Conservation (phyloP, 2,329 filamentous ascomycete species). For the Cladosporium sp. region DNA sequence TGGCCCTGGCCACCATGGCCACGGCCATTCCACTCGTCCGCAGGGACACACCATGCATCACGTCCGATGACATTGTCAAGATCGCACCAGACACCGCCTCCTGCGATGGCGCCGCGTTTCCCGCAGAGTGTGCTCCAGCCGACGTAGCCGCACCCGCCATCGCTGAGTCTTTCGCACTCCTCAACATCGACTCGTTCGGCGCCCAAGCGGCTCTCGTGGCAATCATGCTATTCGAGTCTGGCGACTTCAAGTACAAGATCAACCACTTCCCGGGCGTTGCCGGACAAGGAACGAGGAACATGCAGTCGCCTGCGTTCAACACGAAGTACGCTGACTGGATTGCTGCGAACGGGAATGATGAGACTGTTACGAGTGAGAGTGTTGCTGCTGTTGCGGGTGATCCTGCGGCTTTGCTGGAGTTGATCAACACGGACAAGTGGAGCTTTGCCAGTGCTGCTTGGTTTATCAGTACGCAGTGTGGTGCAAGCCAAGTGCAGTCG, state of each 20-base stretch:
- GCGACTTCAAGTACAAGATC: slow-evolving; percentile 65
- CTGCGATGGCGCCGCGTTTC: slow-evolving; percentile 47
- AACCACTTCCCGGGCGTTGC: slow-evolving; percentile 59
- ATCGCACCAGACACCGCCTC: slow-evolving; percentile 56
- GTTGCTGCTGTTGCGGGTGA: slow-evolving; percentile 23
- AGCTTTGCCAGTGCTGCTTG: slow-evolving; percentile 59
- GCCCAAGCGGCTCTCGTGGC: slow-evolving; percentile 68
- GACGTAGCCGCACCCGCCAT: slow-evolving; percentile 57
- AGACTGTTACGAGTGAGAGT: slow-evolving; percentile 21
- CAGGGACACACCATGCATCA: slow-evolving; percentile 14
- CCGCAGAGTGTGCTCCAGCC: slow-evolving; percentile 64
- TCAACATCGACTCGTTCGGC: slow-evolving; percentile 51
- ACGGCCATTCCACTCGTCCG: neutral
- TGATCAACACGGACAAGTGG: slow-evolving; percentile 49
- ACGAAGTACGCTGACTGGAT: slow-evolving; percentile 52
- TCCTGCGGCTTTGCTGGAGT: slow-evolving; percentile 44
- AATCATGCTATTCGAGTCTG: slow-evolving; percentile 68
- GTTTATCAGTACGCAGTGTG: slow-evolving; percentile 57
- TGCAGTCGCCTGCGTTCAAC: slow-evolving; percentile 58
- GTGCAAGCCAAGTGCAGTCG: slow-evolving; percentile 36
- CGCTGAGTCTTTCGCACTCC: slow-evolving; percentile 52
- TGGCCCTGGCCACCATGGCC: neutral
- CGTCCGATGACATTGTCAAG: slow-evolving; percentile 41
- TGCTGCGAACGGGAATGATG: slow-evolving; percentile 24
- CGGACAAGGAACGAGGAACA: slow-evolving; percentile 69